phyloP scores from a whole-genome alignment of 208 protist genomes.

The Acanthamoeba divionensis region DNA sequence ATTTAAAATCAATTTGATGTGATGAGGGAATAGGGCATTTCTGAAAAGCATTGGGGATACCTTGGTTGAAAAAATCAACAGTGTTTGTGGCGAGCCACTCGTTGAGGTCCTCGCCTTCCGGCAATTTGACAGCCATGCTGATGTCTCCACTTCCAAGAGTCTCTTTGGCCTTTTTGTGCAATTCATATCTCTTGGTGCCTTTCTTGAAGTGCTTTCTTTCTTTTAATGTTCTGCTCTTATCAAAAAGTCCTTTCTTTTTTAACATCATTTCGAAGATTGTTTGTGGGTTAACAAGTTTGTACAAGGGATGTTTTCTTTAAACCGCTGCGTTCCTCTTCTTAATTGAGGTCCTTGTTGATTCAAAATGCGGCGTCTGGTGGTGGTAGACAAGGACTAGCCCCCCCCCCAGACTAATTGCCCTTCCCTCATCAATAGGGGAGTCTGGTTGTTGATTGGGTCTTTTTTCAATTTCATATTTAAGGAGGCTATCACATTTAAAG shows the following conservation, averaged over 20 bases:
- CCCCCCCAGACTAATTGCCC: no score
- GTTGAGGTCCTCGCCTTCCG: constrained; percentile 93
- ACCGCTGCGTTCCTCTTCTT: no score
- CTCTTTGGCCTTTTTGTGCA: constrained; percentile 87
- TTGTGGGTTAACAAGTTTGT: no score
- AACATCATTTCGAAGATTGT: no score
- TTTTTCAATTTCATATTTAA: no score
- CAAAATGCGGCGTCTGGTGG: no score
- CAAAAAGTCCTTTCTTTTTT: constrained; percentile 8
- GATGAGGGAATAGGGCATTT: not conserved
- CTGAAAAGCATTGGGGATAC: not conserved
- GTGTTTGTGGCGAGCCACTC: constrained; percentile 97
- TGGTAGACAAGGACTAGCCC: no score
- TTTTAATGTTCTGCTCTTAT: constrained; percentile 90
- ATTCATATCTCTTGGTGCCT: constrained; percentile 91
- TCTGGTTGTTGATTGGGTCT: no score
- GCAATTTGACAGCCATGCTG: constrained; percentile 90
- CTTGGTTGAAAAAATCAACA: constrained; percentile 98
- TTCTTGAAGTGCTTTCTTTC: constrained; percentile 93
- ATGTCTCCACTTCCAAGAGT: constrained; percentile 87
- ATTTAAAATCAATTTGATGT: constrained; percentile 94
- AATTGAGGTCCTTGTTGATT: no score
- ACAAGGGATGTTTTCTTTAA: no score
- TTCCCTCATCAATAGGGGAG: no score
- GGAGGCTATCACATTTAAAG: no score